Base-by-base conservation (phyloP, 495 filamentous ascomycete genomes). In the Penicillium taxi region DNA sequence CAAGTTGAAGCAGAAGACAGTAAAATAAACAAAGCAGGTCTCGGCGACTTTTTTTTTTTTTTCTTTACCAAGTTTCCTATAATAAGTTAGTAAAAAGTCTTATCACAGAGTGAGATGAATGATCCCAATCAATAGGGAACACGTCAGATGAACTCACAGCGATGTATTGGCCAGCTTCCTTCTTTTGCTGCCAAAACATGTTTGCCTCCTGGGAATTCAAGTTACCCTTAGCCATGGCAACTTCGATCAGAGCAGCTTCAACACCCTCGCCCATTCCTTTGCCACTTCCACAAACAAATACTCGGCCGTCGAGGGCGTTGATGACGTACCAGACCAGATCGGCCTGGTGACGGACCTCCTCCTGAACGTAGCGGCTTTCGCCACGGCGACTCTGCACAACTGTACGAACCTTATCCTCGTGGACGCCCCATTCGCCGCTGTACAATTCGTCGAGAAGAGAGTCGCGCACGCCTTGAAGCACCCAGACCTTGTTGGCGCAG, bases 401-500 rank as follows among this genome's bases (percentile, higher is more conserved):
- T 27, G 79, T 82, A 63, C 94, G 94, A 40, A 98, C 86, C 60
- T 94, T 80, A 26, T 80, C 75, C 58, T 96, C 91, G 40, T 94
- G 80, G 6, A 91, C 86, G 41, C 91, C 91, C 80, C 93, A 94
- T 55, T 98, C 91, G 41, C 91, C 91, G 26, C 78, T 82, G 65
- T 98, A 98, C 9, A 98, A 72, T 66, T 98, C 91, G 48, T 98
- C 91, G 17, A 96, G 74, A 1, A 89, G 70, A 9, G 82, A 84
- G 60, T 98, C 91, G 2, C 91, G 82, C 19, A 96, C 75, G n/a
- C 91, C 91, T 61, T 98, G 91, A 26, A 98, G 76, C 32, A 98
- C 90, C 91, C 91, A 98, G 48, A 96, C 91, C 64, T 98, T 98
- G 67, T 96, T 98, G 31, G 87, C 89, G 58, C 91, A 96, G 63